These are phyloP conservation scores for Luffa acutangula DNA, from an alignment of 306 rosid species.

Conservation along the genomic window DNA sequence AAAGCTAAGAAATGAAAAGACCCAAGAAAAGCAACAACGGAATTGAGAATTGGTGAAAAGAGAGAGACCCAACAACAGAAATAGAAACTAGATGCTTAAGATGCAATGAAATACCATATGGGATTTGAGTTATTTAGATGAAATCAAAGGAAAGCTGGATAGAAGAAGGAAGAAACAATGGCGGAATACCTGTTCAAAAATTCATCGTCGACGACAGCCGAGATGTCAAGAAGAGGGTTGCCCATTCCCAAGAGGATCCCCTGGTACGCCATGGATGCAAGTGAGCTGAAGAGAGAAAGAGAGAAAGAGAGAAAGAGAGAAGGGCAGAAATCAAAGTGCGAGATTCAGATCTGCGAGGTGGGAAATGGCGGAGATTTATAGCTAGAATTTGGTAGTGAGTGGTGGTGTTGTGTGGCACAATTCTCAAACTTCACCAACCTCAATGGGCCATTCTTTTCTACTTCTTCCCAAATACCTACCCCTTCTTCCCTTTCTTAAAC, in stretches of 20 bases:
- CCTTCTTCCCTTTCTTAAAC: not conserved
- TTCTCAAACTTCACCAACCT: slow-evolving; percentile 6
- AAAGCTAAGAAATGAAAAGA: not conserved
- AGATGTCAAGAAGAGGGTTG: slow-evolving; percentile 84
- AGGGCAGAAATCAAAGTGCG: not conserved
- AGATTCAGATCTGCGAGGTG: not conserved
- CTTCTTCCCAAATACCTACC: not conserved
- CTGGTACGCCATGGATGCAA: slow-evolving; percentile 51
- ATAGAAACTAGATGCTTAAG: not conserved
- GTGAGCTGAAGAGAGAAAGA: not conserved
- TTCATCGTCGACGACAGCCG: slow-evolving; percentile 62
- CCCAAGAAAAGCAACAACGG: not conserved
- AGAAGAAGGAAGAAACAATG: not conserved
- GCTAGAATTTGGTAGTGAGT: not conserved
- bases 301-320: slow-evolving; percentile 7
- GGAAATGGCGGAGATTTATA: slow-evolving; percentile 1
- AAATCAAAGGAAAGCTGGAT: not conserved
- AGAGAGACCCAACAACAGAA: not conserved
- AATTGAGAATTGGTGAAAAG: not conserved
- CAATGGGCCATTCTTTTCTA: not conserved
- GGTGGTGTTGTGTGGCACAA: not conserved
- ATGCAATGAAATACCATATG: not conserved
- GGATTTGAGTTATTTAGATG: not conserved
- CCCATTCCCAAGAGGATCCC: slow-evolving; percentile 84
- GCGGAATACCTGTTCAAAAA: slow-evolving; percentile 42